Percentiles rank a stretch among this genome's conserved stretches.
These are phyloP conservation scores for Coniochaeta pulveracea DNA, from an alignment of 2,329 filamentous ascomycete species.

Conservation along the genomic window DNA sequence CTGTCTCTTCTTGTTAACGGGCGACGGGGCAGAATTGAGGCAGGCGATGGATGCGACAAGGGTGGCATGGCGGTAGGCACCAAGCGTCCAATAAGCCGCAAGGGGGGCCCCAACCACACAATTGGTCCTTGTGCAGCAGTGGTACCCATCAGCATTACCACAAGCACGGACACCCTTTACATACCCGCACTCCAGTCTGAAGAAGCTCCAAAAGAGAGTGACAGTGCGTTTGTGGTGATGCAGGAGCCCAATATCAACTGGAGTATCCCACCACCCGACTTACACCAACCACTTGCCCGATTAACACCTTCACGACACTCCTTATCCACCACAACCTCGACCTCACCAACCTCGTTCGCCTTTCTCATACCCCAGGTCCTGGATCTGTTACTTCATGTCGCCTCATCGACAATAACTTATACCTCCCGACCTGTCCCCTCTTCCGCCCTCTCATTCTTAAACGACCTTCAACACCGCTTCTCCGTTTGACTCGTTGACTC, in stretches of 20 bases:
- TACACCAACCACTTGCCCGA: too few relatives aligned
- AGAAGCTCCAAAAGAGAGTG: too few relatives aligned
- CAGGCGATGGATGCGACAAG: constrained; percentile 3
- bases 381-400: constrained; percentile 6
- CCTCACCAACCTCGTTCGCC: constrained; percentile 5
- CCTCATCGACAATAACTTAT: constrained; percentile 8
- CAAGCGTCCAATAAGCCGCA: too few relatives aligned
- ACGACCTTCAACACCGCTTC: constrained; percentile 1
- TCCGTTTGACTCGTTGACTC: constrained; percentile 36
- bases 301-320: constrained; percentile 15
- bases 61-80: constrained; percentile 4
- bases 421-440: constrained; percentile 1
- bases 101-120: constrained; percentile 14
- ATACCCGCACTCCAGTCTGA: too few relatives aligned
- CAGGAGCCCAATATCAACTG: constrained; percentile 19
- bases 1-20: too few relatives aligned
- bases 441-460: constrained; percentile 1
- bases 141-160: too few relatives aligned
- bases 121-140: too few relatives aligned
- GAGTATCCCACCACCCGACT: constrained; percentile 11
- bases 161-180: too few relatives aligned
- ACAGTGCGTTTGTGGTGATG: too few relatives aligned
- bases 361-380: constrained; percentile 7
- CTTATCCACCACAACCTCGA: constrained; percentile 13
- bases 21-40: constrained; percentile 2